Evolutionary conservation across 106 monocot genomes (phyloP), one percentile per base, ranked within the genome.

Genomic region (Acorus gramineus): DNA sequence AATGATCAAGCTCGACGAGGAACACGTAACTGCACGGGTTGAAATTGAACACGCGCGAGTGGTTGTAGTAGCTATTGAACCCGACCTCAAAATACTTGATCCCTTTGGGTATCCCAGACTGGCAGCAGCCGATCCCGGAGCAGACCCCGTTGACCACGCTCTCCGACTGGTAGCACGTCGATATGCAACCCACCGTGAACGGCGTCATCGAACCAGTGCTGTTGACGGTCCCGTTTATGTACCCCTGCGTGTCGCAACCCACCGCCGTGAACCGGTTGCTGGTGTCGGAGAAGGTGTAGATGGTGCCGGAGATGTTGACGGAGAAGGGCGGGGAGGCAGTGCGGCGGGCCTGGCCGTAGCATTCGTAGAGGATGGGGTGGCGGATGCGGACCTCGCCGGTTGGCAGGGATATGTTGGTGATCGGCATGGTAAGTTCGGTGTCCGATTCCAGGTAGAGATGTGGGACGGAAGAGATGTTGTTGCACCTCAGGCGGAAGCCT

Each of bases 191-290:
- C 46, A 56, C 63, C 0, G 72, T 73, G 46, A 67, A 78, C 4
- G 54, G 28, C 28, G 28, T 28, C 28, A 28, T 28, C 28, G 28
- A 28, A 28, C 28, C 28, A 28, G 28, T 28, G 28, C 28, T 28
- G 28, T 28, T 56, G 57, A 61, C 78, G 14, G 56, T 45, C 4
- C 62, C 72, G 3, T 66, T 48, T 5, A 78, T 55, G 47, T 68
- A 67, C 13, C 72, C 78, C 3, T 68, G 68, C 3, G 72, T 78
- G 56, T 78, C 73, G 11, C 78, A 78, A 3, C 78, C 78, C 14
- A 78, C 57, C 3, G 68, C 47, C 14, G 57, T 8, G 67, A 72
- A 69, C 11, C 48, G 14, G 69, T 69, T 69, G 6, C 28, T 28
- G 28, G 28, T 28, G 28, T 28, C 28, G 28, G 28, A 28, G 28